phyloP scores from a whole-genome alignment of 176 grass and related monocot species.

The Neostapfia colusana region DNA sequence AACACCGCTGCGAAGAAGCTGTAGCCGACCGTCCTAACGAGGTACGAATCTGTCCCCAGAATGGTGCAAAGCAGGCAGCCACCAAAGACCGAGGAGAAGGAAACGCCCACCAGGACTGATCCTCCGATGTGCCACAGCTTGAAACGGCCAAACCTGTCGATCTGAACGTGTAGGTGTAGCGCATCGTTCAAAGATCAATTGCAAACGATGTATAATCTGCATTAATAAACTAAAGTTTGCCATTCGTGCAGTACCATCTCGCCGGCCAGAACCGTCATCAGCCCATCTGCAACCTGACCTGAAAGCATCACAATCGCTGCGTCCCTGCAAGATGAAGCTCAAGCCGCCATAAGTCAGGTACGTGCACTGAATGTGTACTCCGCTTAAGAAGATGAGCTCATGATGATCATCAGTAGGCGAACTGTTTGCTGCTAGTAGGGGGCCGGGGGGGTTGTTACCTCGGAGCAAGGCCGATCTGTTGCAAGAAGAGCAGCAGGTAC shows the following conservation, averaged over 20 bases:
- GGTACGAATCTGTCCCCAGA: constrained; percentile 55
- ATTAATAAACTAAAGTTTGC: background rate
- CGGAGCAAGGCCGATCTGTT: constrained; percentile 62
- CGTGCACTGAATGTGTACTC: background rate
- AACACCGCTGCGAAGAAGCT: constrained; percentile 71
- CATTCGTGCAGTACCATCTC: constrained; percentile 50
- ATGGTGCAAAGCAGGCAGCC: constrained; percentile 62
- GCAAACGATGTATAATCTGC: background rate
- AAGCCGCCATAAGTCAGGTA: background rate
- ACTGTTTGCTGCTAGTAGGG: background rate
- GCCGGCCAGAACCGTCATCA: constrained; percentile 62
- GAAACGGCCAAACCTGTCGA: constrained; percentile 65
- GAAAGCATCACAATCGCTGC: constrained; percentile 74
- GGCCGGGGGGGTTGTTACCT: constrained; percentile 46
- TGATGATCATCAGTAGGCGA: background rate
- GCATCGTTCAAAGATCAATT: background rate
- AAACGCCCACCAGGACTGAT: constrained; percentile 56
- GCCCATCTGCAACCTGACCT: constrained; percentile 63
- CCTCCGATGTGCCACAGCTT: constrained; percentile 78
- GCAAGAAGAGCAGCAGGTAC: constrained; percentile 68
- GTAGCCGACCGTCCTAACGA: constrained; percentile 58
- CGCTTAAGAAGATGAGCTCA: background rate
- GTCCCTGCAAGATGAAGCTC: constrained; percentile 38
- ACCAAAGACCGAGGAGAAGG: constrained; percentile 78
- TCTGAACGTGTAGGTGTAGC: constrained; percentile 25